phyloP scores from a whole-genome alignment of 2,329 filamentous ascomycete species.

The Akanthomyces muscarius region DNA sequence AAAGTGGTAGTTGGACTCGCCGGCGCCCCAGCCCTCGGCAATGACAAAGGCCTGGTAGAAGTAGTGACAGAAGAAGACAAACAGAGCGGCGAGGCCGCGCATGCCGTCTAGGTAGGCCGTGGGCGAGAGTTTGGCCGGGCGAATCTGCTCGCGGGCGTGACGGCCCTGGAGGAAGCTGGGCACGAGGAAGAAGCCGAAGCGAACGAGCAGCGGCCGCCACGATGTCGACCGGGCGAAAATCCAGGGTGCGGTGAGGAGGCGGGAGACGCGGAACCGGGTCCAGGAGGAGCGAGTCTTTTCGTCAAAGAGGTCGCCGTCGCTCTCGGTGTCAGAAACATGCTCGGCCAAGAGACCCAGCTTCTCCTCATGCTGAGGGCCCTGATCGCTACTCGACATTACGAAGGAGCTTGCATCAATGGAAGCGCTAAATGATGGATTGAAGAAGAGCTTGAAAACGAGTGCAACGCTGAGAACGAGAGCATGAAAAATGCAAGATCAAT shows the following conservation, averaged over 20 bases:
- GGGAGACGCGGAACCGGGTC: constrained; percentile 21
- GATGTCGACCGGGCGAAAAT: constrained; percentile 31
- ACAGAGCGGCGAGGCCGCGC: constrained; percentile 51
- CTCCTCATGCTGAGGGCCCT: constrained; percentile 34
- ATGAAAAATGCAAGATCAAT: constrained; percentile 11
- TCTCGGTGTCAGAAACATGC: constrained; percentile 41
- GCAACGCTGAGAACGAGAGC: not conserved
- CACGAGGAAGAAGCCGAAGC: constrained; percentile 42
- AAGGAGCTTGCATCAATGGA: constrained; percentile 2
- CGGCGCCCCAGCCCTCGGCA: constrained; percentile 46
- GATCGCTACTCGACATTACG: constrained; percentile 8
- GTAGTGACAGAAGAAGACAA: constrained; percentile 56
- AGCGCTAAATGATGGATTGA: not conserved
- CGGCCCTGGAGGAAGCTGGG: constrained; percentile 50
- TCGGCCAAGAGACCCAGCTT: constrained; percentile 44
- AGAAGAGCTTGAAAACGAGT: not conserved
- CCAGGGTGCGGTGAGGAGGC: constrained; percentile 28
- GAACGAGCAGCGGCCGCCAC: constrained; percentile 36
- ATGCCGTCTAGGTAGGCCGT: constrained; percentile 57
- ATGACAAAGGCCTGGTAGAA: constrained; percentile 51
- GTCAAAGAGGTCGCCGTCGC: constrained; percentile 36
- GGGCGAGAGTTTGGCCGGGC: constrained; percentile 42
- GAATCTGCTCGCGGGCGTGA: constrained; percentile 37
- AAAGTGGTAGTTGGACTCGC: constrained; percentile 41
- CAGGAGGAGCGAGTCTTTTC: constrained; percentile 36